Evolutionary conservation across 2,329 filamentous ascomycete genomes (phyloP).

Genomic region (Neurospora sp.): DNA sequence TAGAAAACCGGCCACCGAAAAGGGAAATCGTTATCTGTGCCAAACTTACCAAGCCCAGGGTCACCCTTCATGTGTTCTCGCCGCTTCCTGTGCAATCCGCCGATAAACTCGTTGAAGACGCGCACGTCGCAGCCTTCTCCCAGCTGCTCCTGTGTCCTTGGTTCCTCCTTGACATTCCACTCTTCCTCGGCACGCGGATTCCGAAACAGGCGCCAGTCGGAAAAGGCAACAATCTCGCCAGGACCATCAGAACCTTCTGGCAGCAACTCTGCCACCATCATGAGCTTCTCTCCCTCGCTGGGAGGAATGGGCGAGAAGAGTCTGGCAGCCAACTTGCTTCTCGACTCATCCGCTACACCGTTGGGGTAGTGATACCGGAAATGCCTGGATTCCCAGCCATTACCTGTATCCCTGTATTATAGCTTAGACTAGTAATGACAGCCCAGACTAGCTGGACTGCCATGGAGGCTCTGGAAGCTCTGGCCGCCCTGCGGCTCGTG

Average conservation of each 20-base stretch:
- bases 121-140: slow-evolving; percentile 15
- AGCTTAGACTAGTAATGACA: too few relatives aligned
- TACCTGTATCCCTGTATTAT: too few relatives aligned
- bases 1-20: not conserved
- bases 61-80: slow-evolving; percentile 16
- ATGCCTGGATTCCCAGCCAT: too few relatives aligned
- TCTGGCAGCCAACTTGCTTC: slow-evolving; percentile 9
- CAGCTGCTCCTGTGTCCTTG: slow-evolving; percentile 12
- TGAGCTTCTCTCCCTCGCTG: slow-evolving; percentile 6
- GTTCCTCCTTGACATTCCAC: slow-evolving; percentile 14
- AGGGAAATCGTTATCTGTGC: not conserved
- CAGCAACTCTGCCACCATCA: slow-evolving; percentile 20
- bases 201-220: slow-evolving; percentile 18
- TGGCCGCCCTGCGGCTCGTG: too few relatives aligned
- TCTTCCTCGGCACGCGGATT: slow-evolving; percentile 16
- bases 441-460: too few relatives aligned
- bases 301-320: slow-evolving; percentile 8
- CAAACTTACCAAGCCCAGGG: slow-evolving; percentile 17
- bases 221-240: slow-evolving; percentile 21
- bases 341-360: slow-evolving; percentile 12
- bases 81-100: slow-evolving; percentile 13
- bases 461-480: too few relatives aligned
- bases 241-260: slow-evolving; percentile 5
- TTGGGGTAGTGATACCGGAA: too few relatives aligned
- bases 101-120: slow-evolving; percentile 19